Conservation (phyloP, 768 basidiomycete species). For the Rhodotorula paludigena region DNA sequence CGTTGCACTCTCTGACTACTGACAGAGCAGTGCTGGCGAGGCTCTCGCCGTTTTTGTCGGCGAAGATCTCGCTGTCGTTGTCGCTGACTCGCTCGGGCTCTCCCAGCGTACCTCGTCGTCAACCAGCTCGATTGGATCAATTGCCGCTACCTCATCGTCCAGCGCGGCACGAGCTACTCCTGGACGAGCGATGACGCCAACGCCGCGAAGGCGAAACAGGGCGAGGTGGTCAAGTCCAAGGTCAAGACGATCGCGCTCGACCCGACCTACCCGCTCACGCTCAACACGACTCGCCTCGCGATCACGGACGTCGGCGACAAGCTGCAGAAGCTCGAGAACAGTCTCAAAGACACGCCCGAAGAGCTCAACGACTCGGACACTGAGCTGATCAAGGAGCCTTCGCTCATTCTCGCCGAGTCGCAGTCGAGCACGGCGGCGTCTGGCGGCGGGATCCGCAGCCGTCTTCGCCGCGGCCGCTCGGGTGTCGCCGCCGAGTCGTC, state of each 20-base stretch:
- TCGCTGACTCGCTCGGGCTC: background rate
- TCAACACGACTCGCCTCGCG: conserved; percentile 48
- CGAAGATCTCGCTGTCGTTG: no score
- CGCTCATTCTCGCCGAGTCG: background rate
- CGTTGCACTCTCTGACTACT: no score
- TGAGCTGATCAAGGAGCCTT: conserved; percentile 31
- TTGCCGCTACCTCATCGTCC: conserved; percentile 63
- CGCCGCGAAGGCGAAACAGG: background rate
- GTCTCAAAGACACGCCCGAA: conserved; percentile 12
- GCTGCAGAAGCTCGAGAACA: conserved; percentile 53
- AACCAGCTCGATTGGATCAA: conserved; percentile 62
- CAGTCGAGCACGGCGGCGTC: background rate
- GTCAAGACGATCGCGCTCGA: conserved; percentile 48
- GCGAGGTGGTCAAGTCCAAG: background rate
- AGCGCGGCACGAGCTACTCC: conserved; percentile 41
- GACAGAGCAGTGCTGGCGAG: no score
- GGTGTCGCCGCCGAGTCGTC: conserved; percentile 29
- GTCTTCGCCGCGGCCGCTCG: conserved; percentile 1
- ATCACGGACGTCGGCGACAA: conserved; percentile 61
- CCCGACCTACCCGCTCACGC: conserved; percentile 52
- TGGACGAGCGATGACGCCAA: background rate
- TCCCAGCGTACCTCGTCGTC: conserved; percentile 62
- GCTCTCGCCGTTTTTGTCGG: background rate
- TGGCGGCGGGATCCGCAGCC: background rate
- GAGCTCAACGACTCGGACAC: conserved; percentile 29